Percentiles rank a stretch among this genome's conserved stretches.
Evolutionary conservation across 2,329 filamentous ascomycete genomes (phyloP).

Genomic region (Fusarium sp.): DNA sequence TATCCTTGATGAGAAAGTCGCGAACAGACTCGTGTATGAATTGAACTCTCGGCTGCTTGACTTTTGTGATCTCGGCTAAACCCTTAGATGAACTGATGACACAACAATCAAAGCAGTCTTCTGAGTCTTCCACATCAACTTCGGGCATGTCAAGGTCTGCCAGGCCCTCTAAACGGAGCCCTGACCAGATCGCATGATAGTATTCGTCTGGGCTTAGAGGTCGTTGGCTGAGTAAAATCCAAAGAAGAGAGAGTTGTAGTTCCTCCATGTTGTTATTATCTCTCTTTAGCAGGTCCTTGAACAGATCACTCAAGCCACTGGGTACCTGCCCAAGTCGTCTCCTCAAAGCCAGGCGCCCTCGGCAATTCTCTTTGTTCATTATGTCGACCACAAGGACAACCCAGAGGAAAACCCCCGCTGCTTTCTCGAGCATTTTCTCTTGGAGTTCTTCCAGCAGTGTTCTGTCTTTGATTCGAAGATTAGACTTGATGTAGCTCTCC

Average conservation of each 20-base stretch:
- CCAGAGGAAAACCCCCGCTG: conserved; percentile 56
- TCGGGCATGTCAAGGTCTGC: not conserved
- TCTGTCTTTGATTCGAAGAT: conserved; percentile 1
- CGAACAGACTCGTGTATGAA: conserved; percentile 63
- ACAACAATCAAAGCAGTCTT: conserved; percentile 31
- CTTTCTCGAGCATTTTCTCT: conserved; percentile 45
- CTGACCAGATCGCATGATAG: conserved; percentile 44
- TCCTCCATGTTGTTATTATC: conserved; percentile 53
- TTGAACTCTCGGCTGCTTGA: conserved; percentile 49
- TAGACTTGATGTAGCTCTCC: conserved; percentile 14
- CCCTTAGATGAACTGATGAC: conserved; percentile 59
- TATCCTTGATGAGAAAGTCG: conserved; percentile 54
- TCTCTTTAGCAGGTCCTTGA: conserved; percentile 58
- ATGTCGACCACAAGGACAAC: conserved; percentile 45
- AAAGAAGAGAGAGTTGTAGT: conserved; percentile 57
- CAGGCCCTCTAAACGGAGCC: accelerated
- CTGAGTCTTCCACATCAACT: conserved; percentile 21
- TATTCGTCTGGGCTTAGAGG: conserved; percentile 55
- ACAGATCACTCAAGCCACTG: conserved; percentile 53
- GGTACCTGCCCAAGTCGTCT: conserved; percentile 49
- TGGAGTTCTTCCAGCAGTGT: not conserved
- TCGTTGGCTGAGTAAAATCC: conserved; percentile 58
- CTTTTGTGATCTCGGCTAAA: conserved; percentile 53
- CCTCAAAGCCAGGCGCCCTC: conserved; percentile 39
- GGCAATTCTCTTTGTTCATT: conserved; percentile 46